Percentiles rank a stretch among this genome's conserved stretches.
phyloP scores from a whole-genome alignment of 768 basidiomycete species.

The Peribolospora baueri region DNA sequence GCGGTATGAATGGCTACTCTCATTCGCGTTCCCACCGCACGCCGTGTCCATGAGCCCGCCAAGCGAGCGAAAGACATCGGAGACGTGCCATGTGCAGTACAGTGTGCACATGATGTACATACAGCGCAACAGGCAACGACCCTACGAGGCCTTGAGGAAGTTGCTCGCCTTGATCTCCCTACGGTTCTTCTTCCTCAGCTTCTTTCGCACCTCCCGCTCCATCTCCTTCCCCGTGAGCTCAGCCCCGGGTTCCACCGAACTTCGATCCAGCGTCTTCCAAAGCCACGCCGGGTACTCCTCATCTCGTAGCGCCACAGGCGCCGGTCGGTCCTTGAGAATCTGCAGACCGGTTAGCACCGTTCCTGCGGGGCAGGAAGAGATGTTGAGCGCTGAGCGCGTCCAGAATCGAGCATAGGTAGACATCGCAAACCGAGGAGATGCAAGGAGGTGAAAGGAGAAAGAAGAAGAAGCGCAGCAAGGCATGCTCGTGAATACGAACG shows the following conservation, averaged over 20 bases:
- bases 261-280: constrained; percentile 16
- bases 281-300: constrained; percentile 22
- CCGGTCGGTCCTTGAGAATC: constrained; percentile 20
- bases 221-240: neutral
- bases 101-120: too few species aligned
- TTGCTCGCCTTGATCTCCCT: constrained; percentile 19
- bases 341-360: constrained; percentile 20
- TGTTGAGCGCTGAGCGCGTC: neutral
- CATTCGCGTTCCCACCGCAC: too few species aligned
- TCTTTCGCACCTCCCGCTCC: constrained; percentile 1
- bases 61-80: too few species aligned
- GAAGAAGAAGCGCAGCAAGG: too few species aligned
- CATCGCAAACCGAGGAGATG: too few species aligned
- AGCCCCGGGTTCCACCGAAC: neutral
- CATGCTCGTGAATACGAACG: too few species aligned
- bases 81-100: too few species aligned
- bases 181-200: constrained; percentile 5
- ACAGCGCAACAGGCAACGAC: too few species aligned
- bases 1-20: too few species aligned
- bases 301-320: constrained; percentile 20
- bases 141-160: constrained; percentile 15
- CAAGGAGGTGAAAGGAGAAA: too few species aligned
- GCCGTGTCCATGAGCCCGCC: too few species aligned
- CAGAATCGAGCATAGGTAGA: too few species aligned
- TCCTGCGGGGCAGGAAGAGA: constrained; percentile 14